Evolutionary conservation across 345 rosid genomes (phyloP), one percentile per base, ranked within the genome.

Genomic region (Dipteronia dyeriana): DNA sequence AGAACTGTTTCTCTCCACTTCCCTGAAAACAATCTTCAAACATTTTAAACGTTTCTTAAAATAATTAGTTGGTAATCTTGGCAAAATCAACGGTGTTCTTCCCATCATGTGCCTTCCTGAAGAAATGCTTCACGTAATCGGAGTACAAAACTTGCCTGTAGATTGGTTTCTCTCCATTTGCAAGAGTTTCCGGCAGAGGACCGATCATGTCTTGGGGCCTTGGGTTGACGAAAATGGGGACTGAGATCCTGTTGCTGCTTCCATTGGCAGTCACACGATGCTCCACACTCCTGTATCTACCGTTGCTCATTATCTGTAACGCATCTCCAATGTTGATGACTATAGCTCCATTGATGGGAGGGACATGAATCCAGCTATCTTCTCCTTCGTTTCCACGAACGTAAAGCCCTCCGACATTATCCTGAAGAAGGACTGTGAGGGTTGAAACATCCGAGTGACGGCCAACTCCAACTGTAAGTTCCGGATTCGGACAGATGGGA

Each of bases 71-170:
- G 38, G 17, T 23, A 10, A 70, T 26, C 38, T 68, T 79, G 1
- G 81, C 84, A 62, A 74, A 80, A 9, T 71, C 86, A n/a, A 82
- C 25, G 7, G 79, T 78, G 12, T 71, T 75, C 77, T 82, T 84
- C 19, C 86, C 86, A 19, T 84, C 82, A 68, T 84, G 86, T 19
- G 79, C 82, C 66, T 80, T 84, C 41, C 69, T 77, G 76, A 80
- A 84, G 78, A 80, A 83, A 75, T 83, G 84, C 73, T 75, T 83
- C 8, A 80, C 79, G 54, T 83, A 83, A 62, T 83, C 84, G 3
- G 81, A 78, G 16, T 81, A 84, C 2, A 78, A 12, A 17, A 84
- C 67, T 25, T 76, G 64, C 65, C 70, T 78, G 34, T 84, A 84
- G 0, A 68, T 31, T 7, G 86, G 65, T 23, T 75, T 20, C 45